Conservation (phyloP, 345 rosid species). For the Eucalyptus curtisii region DNA sequence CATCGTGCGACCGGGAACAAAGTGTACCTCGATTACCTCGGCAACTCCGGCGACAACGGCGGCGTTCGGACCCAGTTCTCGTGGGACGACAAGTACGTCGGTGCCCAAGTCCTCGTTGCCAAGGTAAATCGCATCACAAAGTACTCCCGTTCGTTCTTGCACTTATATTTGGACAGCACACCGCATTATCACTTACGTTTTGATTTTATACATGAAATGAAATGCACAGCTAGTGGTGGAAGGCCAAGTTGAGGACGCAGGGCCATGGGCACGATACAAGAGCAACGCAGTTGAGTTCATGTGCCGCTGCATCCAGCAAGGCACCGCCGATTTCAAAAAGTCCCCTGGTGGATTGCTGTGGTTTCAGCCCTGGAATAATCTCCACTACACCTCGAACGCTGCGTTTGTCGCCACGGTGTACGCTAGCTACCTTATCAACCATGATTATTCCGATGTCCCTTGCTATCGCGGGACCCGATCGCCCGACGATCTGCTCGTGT, state of each 20-base stretch:
- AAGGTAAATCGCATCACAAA: not conserved
- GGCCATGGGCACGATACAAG: slow-evolving; percentile 10
- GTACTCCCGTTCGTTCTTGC: not conserved
- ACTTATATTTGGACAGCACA: not conserved
- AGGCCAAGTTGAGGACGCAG: not conserved
- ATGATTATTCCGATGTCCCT: slow-evolving; percentile 4
- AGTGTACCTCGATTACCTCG: slow-evolving; percentile 6
- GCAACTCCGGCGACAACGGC: not conserved
- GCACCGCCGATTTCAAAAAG: slow-evolving; percentile 7
- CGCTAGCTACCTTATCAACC: slow-evolving; percentile 3
- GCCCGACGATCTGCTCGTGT: slow-evolving; percentile 5
- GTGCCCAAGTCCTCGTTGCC: slow-evolving; percentile 24
- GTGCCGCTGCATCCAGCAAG: slow-evolving; percentile 35
- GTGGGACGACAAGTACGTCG: slow-evolving; percentile 25
- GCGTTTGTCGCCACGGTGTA: slow-evolving; percentile 9
- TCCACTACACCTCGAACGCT: slow-evolving; percentile 12
- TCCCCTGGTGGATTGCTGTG: slow-evolving; percentile 21
- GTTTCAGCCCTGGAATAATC: slow-evolving; percentile 17
- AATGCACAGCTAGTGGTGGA: slow-evolving; percentile 9
- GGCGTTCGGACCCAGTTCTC: slow-evolving; percentile 16
- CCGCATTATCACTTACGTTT: not conserved
- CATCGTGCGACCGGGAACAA: slow-evolving; percentile 12
- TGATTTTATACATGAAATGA: not conserved
- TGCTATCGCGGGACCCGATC: slow-evolving; percentile 15
- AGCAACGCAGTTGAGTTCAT: slow-evolving; percentile 33